Evolutionary conservation across 1,284 basidiomycete species (phyloP).

Genomic region (Cronartium quercuum): DNA sequence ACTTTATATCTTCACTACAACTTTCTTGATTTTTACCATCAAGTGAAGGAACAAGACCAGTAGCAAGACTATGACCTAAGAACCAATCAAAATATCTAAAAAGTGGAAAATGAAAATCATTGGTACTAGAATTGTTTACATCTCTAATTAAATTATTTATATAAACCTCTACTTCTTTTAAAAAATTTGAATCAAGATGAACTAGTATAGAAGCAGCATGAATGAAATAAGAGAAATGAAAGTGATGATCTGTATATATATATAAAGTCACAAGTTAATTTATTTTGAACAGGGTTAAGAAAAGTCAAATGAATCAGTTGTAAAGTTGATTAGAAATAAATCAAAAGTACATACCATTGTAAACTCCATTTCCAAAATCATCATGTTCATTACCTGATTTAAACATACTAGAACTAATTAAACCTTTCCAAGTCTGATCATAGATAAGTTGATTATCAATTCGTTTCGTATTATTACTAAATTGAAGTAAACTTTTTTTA

Average conservation of each 20-base stretch:
- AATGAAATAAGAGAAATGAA: slow-evolving; percentile 39
- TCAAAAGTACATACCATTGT: slow-evolving; percentile 14
- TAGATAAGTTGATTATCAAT: slow-evolving; percentile 25
- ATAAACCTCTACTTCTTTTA: slow-evolving; percentile 3
- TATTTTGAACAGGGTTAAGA: neutral
- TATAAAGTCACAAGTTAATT: neutral
- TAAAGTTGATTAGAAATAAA: neutral
- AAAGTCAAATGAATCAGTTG: neutral
- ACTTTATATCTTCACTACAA: slow-evolving; percentile 40
- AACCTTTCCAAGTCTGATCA: slow-evolving; percentile 39
- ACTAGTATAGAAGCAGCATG: slow-evolving; percentile 39
- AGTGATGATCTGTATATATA: slow-evolving; percentile 37
- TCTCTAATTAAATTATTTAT: slow-evolving; percentile 29
- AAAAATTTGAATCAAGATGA: slow-evolving; percentile 23
- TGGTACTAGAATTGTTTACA: slow-evolving; percentile 13
- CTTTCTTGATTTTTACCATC: slow-evolving; percentile 42
- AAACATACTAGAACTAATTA: slow-evolving; percentile 37
- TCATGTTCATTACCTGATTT: slow-evolving; percentile 28
- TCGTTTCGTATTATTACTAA: slow-evolving; percentile 13
- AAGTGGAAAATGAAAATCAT: slow-evolving; percentile 20
- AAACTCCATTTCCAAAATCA: slow-evolving; percentile 40
- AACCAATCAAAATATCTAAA: slow-evolving; percentile 41
- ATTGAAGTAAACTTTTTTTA: slow-evolving; percentile 20
- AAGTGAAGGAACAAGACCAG: slow-evolving; percentile 19
- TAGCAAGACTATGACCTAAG: slow-evolving; percentile 40